These are phyloP conservation scores for Nakazawaea wickerhamii DNA, from an alignment of 805 yeast genomes.

Conservation along the genomic window DNA sequence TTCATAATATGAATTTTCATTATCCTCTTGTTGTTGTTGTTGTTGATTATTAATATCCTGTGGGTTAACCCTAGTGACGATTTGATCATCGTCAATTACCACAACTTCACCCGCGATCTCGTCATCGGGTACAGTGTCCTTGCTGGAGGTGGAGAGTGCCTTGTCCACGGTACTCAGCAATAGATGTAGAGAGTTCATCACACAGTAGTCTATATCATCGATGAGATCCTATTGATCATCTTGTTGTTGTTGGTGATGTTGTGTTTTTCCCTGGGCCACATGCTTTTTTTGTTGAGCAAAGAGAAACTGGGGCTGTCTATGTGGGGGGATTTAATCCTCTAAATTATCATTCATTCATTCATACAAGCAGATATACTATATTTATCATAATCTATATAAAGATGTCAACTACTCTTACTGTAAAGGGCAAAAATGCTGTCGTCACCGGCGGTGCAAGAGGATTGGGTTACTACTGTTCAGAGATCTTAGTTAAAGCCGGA, in stretches of 20 bases:
- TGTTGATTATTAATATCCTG: slow-evolving; percentile 5
- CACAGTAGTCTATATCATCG: slow-evolving; percentile 5
- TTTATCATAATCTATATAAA: neutral
- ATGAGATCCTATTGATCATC: neutral
- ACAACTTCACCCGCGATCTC: slow-evolving; percentile 1
- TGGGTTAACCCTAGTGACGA: slow-evolving; percentile 16
- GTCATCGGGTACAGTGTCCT: slow-evolving; percentile 7
- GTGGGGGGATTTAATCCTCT: neutral
- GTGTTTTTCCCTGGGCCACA: neutral
- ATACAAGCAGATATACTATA: too few species aligned
- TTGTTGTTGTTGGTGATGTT: neutral
- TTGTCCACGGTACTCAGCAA: slow-evolving; percentile 27
- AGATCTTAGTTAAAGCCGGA: slow-evolving; percentile 54
- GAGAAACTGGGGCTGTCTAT: neutral
- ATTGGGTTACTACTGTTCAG: slow-evolving; percentile 64
- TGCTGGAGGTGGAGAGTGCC: slow-evolving; percentile 20
- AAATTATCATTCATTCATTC: neutral
- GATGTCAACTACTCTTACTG: slow-evolving; percentile 18
- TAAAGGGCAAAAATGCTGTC: slow-evolving; percentile 58
- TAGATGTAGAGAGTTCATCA: slow-evolving; percentile 29
- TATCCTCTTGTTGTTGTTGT: slow-evolving; percentile 12
- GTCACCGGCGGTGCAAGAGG: slow-evolving; percentile 78
- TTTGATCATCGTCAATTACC: slow-evolving; percentile 2
- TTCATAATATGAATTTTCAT: slow-evolving; percentile 4
- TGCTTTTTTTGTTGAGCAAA: neutral